phyloP scores from a whole-genome alignment of 345 rosid species.

The Orychophragmus violaceus region DNA sequence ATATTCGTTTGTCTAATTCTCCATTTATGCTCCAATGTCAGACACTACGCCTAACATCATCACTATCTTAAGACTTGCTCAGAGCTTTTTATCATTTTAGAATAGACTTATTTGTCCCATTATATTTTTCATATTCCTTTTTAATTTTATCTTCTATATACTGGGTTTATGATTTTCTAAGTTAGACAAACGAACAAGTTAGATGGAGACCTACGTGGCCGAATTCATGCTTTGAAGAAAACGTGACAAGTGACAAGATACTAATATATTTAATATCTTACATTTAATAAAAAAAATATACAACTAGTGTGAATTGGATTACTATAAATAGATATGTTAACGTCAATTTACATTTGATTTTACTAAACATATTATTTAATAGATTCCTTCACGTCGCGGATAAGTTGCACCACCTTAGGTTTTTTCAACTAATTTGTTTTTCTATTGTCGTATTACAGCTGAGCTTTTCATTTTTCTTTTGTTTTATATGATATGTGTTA shows the following conservation, averaged over 20 bases:
- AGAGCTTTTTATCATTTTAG: conserved; percentile 18
- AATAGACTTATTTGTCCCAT: conserved; percentile 29
- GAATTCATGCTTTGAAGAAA: conserved; percentile 23
- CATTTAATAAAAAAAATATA: background rate
- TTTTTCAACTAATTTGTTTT: background rate
- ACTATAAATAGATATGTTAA: no score
- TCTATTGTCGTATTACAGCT: background rate
- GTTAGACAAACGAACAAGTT: conserved; percentile 19
- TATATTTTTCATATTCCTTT: conserved; percentile 14
- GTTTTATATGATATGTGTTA: conserved; percentile 11
- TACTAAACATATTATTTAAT: no score
- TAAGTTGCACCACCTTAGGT: background rate
- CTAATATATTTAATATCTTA: background rate
- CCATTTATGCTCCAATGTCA: conserved; percentile 16
- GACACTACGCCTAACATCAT: conserved; percentile 30
- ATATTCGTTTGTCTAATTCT: conserved; percentile 27
- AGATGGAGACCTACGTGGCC: conserved; percentile 22
- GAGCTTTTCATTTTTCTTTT: background rate
- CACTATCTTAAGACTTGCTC: conserved; percentile 9
- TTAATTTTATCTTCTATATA: background rate
- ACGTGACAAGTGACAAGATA: conserved; percentile 4
- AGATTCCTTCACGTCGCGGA: conserved; percentile 13
- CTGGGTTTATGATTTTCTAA: background rate
- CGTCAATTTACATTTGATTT: no score
- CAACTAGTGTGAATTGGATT: conserved; percentile 24